Base-by-base conservation (phyloP, 176 grass and related monocot species). In the Triticum turgidum region DNA sequence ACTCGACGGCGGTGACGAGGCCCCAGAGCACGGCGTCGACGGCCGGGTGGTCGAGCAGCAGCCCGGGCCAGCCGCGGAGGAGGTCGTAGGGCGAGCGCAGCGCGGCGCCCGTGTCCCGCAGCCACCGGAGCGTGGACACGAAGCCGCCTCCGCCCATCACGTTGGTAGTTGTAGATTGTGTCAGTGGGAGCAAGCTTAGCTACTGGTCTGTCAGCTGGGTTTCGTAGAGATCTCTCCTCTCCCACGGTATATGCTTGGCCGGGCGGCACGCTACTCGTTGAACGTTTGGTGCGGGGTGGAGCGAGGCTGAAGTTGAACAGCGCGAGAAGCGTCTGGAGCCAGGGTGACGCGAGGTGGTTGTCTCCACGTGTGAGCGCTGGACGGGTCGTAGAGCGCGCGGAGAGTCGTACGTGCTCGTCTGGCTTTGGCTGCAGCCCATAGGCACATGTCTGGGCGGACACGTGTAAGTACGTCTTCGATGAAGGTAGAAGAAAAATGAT, bases 11-110 rank as follows among this genome's bases (percentile, higher is more conserved):
- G 73, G 73, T 30, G 44, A 76, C 7, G 44, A 52, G 7, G 73
- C 44, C 25, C 73, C 73, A 52, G 44, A 76, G 13, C 73, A 52
- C 42, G 25, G 44, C 25, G 73, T 30, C 73, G 44, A 76, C 44
- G 7, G 45, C 45, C 8, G 25, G 44, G 73, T 76, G 73, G 73
- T 76, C 73, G 11, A 76, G 45, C 73, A 76, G 73, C 73, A 51
- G 72, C 42, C 24, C 22, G 0, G 42, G 24, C 72, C 42, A 75
- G 72, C 72, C 22, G 2, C 42, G 21, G 38, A 13, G 73, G 73
- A 52, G 42, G 7, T 75, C 22, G 24, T 17, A 52, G 3, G 24
- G 44, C 72, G 41, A 75, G 42, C 22, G 72, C 72, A 52, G 24
- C 7, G 42, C 25, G 41, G 22, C n/a, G 71, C 41, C 71, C 3